phyloP scores from a whole-genome alignment of 1,284 basidiomycete species.

The Marasmius oreades region DNA sequence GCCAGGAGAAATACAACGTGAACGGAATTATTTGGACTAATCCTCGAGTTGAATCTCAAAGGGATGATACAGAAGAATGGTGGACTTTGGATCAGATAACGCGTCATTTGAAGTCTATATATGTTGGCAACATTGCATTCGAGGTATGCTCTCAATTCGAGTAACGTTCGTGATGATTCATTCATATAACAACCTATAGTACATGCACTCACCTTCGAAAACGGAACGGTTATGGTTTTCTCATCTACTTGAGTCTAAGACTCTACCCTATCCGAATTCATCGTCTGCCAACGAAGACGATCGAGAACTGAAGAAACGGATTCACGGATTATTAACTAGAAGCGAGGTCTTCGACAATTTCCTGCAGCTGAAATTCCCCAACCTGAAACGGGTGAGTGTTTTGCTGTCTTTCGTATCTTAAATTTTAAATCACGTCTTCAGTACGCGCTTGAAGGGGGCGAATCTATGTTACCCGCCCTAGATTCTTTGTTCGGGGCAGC shows the following conservation, averaged over 20 bases:
- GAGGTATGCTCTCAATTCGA: slow-evolving; percentile 40
- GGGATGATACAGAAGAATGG: slow-evolving; percentile 45
- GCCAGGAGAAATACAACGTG: slow-evolving; percentile 58
- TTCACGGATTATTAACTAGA: slow-evolving; percentile 65
- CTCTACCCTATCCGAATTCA: slow-evolving; percentile 24
- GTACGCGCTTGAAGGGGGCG: slow-evolving; percentile 85
- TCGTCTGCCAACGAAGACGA: slow-evolving; percentile 28
- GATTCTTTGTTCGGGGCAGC: slow-evolving; percentile 72
- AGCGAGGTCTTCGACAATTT: slow-evolving; percentile 85
- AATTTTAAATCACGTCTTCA: slow-evolving; percentile 14
- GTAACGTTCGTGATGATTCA: background rate
- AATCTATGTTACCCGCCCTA: slow-evolving; percentile 85
- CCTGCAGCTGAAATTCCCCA: slow-evolving; percentile 79
- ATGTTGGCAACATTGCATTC: slow-evolving; percentile 82
- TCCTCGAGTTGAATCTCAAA: slow-evolving; percentile 37
- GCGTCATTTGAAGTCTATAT: slow-evolving; percentile 65
- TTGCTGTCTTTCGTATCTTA: background rate
- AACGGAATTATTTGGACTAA: slow-evolving; percentile 79
- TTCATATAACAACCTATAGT: slow-evolving; percentile 31
- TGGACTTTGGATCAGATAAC: slow-evolving; percentile 73
- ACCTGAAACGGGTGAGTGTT: slow-evolving; percentile 59
- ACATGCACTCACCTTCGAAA: slow-evolving; percentile 82
- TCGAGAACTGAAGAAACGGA: slow-evolving; percentile 43
- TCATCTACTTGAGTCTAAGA: slow-evolving; percentile 71
- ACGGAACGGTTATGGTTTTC: slow-evolving; percentile 84